Conservation (phyloP, 441 rosid genomes). For the Iberis amara region DNA sequence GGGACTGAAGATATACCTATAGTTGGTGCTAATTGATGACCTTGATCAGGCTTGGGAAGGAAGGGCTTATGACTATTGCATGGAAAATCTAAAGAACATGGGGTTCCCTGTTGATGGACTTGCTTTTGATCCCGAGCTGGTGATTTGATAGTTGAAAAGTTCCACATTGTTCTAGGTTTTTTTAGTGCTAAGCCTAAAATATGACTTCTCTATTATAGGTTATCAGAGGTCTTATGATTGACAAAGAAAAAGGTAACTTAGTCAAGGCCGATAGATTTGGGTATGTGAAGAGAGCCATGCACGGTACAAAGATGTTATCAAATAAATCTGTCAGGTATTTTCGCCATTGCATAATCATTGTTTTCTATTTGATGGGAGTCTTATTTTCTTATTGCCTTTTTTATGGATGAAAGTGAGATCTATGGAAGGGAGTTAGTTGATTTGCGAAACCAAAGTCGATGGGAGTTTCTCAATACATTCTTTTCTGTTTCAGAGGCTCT, state of each 20-base stretch:
- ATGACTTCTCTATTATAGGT: conserved; percentile 36
- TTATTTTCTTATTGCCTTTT: conserved; percentile 37
- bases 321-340: conserved; percentile 61
- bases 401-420: conserved; percentile 65
- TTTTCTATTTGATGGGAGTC: conserved; percentile 28
- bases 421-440: conserved; percentile 95
- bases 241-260: conserved; percentile 89
- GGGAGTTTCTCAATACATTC: conserved; percentile 91
- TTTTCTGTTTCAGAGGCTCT: conserved; percentile 98
- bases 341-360: neutral
- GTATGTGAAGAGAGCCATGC: conserved; percentile 92
- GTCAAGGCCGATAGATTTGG: conserved; percentile 98
- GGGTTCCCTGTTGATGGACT: conserved; percentile 94
- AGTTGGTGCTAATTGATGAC: conserved; percentile 9
- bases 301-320: conserved; percentile 84
- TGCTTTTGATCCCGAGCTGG: conserved; percentile 85
- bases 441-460: conserved; percentile 80
- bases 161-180: conserved; percentile 11
- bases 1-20: neutral
- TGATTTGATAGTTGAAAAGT: conserved; percentile 25
- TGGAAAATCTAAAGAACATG: conserved; percentile 76
- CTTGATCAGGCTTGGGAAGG: conserved; percentile 95
- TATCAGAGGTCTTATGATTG: conserved; percentile 94
- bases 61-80: conserved; percentile 89
- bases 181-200: conserved; percentile 18